These are phyloP conservation scores for Leishmania tropica DNA, from an alignment of 208 protist species.

Conservation along the genomic window DNA sequence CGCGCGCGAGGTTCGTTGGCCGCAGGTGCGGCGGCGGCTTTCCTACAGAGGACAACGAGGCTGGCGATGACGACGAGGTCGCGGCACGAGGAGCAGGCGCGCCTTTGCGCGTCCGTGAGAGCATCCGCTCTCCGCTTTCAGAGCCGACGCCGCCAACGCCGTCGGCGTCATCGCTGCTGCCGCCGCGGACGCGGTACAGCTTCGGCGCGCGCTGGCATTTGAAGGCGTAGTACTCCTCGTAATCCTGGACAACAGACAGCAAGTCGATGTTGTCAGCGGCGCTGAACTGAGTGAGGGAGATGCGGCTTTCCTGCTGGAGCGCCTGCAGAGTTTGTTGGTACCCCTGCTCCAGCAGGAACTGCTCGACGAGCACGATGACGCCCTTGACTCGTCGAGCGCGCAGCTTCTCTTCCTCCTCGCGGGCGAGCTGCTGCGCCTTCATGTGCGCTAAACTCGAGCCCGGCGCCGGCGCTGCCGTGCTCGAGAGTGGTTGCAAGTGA, in stretches of 20 bases:
- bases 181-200: constrained; percentile 63
- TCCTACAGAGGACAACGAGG: constrained; percentile 2
- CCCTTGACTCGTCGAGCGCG: constrained; percentile 77
- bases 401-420: constrained; percentile 81
- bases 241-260: constrained; percentile 76
- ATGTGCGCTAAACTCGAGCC: constrained; percentile 75
- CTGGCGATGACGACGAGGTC: not conserved
- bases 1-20: constrained; percentile 21
- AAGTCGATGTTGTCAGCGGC: constrained; percentile 93
- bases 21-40: constrained; percentile 19
- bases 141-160: constrained; percentile 27
- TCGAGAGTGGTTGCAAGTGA: constrained; percentile 73
- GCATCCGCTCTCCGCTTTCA: constrained; percentile 43
- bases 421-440: constrained; percentile 82
- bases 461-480: constrained; percentile 49
- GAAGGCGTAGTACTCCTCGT: constrained; percentile 90
- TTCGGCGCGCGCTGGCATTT: constrained; percentile 84
- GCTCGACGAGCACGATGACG: constrained; percentile 74
- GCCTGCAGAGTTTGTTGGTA: constrained; percentile 71
- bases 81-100: not conserved
- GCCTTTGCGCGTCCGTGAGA: constrained; percentile 32
- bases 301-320: constrained; percentile 82
- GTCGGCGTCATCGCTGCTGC: constrained; percentile 27
- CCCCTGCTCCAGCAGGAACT: constrained; percentile 89
- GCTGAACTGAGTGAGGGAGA: constrained; percentile 71